Conservation (phyloP, 495 filamentous ascomycete species). For the Darksidea phi region DNA sequence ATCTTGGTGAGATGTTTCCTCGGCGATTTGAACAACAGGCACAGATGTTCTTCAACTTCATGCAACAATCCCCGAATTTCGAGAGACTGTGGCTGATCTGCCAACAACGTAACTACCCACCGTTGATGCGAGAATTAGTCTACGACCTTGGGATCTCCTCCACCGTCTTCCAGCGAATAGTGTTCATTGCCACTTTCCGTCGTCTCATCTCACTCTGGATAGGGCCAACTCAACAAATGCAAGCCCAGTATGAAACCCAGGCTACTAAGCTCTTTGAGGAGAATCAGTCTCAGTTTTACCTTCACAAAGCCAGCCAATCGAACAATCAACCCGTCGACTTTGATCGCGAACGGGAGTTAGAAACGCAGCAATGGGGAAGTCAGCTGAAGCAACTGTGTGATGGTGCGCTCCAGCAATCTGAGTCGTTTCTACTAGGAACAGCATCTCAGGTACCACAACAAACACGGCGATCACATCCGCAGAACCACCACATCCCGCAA, state of each 20-base stretch:
- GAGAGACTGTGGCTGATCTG: neutral
- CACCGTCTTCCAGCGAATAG: constrained; percentile 25
- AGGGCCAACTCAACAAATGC: neutral
- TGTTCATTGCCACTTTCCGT: constrained; percentile 30
- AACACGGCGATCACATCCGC: neutral
- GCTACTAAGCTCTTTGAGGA: neutral
- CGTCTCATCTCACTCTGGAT: constrained; percentile 11
- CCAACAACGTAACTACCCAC: constrained; percentile 12
- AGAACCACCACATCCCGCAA: too few relatives aligned
- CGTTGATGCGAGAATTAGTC: constrained; percentile 26
- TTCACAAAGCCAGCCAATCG: neutral
- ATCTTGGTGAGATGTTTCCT: constrained; percentile 19
- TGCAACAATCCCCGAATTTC: constrained; percentile 2
- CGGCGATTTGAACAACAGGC: constrained; percentile 8
- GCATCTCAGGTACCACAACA: neutral
- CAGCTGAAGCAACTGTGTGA: neutral
- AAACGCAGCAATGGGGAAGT: neutral
- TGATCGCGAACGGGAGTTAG: neutral
- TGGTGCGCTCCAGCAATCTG: neutral
- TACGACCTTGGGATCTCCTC: constrained; percentile 24
- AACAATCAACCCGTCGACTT: neutral
- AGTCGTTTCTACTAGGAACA: neutral
- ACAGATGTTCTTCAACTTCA: constrained; percentile 10
- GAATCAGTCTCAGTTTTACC: neutral
- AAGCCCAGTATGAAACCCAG: neutral